These are phyloP conservation scores for Elongisporangium undulatum DNA, from an alignment of 352 stramenopile species.

Conservation along the genomic window DNA sequence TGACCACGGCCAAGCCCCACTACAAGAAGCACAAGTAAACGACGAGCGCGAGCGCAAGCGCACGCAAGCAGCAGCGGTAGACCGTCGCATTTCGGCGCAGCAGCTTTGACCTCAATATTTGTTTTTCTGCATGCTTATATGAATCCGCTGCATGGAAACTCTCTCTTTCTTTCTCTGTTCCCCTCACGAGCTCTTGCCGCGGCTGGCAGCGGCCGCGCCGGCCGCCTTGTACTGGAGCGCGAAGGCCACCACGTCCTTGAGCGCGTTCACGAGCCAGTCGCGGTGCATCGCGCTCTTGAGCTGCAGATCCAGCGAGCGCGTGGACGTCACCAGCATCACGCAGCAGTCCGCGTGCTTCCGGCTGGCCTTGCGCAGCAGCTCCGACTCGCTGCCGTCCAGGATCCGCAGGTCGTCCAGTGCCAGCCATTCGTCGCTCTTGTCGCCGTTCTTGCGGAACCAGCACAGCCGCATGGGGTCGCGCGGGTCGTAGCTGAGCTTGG, in stretches of 20 bases:
- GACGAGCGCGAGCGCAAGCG: not conserved
- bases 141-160: not conserved
- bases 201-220: conserved; percentile 10
- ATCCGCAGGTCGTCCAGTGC: conserved; percentile 47
- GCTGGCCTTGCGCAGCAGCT: conserved; percentile 4
- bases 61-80: too few species aligned
- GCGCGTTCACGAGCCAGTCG: conserved; percentile 70
- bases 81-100: not conserved
- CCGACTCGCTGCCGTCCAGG: conserved; percentile 9
- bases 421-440: conserved; percentile 59
- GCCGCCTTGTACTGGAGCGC: conserved; percentile 55
- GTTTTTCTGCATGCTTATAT: not conserved
- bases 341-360: conserved; percentile 32
- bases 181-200: not conserved
- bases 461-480: conserved; percentile 59
- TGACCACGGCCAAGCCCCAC: conserved; percentile 60
- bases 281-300: conserved; percentile 61
- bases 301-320: conserved; percentile 58
- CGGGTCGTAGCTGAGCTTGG: conserved; percentile 67
- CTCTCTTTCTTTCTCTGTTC: too few species aligned
- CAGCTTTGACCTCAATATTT: not conserved
- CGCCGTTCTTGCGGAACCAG: conserved; percentile 75
- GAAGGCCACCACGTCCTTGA: conserved; percentile 60
- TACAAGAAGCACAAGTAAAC: conserved; percentile 75
- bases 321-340: conserved; percentile 47